Evolutionary conservation across 805 yeast species (phyloP).

Genomic region (Pichia gijzeniarum): DNA sequence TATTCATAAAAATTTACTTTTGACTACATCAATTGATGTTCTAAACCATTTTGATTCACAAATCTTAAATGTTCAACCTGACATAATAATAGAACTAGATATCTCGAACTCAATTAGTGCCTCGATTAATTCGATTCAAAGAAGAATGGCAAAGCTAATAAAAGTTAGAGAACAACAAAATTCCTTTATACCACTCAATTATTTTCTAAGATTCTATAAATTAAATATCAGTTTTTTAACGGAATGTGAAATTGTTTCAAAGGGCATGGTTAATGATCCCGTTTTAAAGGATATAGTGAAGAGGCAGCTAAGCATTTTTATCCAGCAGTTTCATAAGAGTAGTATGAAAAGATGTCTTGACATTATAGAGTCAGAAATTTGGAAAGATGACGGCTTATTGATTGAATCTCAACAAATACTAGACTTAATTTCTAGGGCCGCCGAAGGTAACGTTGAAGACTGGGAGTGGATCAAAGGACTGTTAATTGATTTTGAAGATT

Average conservation of each 20-base stretch:
- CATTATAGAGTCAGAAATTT: constrained; percentile 59
- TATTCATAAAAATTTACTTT: constrained; percentile 68
- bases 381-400: constrained; percentile 69
- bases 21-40: constrained; percentile 60
- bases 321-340: constrained; percentile 47
- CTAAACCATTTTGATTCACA: constrained; percentile 27
- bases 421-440: constrained; percentile 44
- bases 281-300: constrained; percentile 63
- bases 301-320: constrained; percentile 58
- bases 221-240: constrained; percentile 62
- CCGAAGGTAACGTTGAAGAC: constrained; percentile 36
- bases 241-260: constrained; percentile 75
- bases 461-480: constrained; percentile 40
- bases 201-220: constrained; percentile 61
- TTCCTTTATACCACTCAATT: constrained; percentile 48
- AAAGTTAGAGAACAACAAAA: constrained; percentile 71
- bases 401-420: constrained; percentile 41
- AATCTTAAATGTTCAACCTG: constrained; percentile 28
- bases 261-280: constrained; percentile 50
- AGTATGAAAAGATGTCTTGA: constrained; percentile 40
- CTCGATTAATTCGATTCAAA: constrained; percentile 66
- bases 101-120: constrained; percentile 57
- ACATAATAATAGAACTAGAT: constrained; percentile 53
- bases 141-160: constrained; percentile 70
- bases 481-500: constrained; percentile 18